phyloP scores from a whole-genome alignment of 805 yeast genomes.

The Candida ortonii region DNA sequence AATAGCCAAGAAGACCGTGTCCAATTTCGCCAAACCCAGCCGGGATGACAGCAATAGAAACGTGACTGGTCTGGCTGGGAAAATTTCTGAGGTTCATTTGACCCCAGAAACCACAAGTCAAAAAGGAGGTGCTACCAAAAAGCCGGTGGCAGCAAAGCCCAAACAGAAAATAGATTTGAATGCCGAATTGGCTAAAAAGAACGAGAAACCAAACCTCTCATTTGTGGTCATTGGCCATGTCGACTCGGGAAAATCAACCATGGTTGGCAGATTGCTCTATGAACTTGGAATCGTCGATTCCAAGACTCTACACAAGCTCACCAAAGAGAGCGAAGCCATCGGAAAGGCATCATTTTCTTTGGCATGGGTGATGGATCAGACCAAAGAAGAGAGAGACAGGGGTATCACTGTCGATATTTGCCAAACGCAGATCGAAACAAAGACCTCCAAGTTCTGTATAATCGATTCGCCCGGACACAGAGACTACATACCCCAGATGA shows the following conservation, averaged over 20 bases:
- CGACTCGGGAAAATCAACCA: constrained; percentile 81
- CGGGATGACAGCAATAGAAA: constrained; percentile 63
- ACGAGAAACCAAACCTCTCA: constrained; percentile 53
- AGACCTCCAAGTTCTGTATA: constrained; percentile 54
- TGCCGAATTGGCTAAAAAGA: constrained; percentile 36
- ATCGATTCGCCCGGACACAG: constrained; percentile 85
- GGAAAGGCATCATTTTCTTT: constrained; percentile 80
- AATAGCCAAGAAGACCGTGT: constrained; percentile 41
- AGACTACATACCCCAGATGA: constrained; percentile 83
- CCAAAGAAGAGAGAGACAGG: constrained; percentile 66
- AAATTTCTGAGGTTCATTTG: constrained; percentile 24
- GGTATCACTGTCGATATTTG: constrained; percentile 82
- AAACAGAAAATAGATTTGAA: constrained; percentile 42
- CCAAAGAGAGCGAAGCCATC: constrained; percentile 59
- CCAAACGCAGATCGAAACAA: constrained; percentile 62
- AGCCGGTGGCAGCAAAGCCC: constrained; percentile 37
- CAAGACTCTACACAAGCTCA: constrained; percentile 57
- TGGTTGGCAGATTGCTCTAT: constrained; percentile 69
- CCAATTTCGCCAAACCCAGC: constrained; percentile 65
- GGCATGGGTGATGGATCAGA: constrained; percentile 86
- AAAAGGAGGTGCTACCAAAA: constrained; percentile 15
- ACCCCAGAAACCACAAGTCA: constrained; percentile 10
- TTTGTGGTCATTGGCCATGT: constrained; percentile 85
- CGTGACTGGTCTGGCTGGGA: constrained; percentile 26
- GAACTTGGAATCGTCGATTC: constrained; percentile 67